These are phyloP conservation scores for Rhodotorula sp. DNA, from an alignment of 1,284 basidiomycete species.

Conservation along the genomic window DNA sequence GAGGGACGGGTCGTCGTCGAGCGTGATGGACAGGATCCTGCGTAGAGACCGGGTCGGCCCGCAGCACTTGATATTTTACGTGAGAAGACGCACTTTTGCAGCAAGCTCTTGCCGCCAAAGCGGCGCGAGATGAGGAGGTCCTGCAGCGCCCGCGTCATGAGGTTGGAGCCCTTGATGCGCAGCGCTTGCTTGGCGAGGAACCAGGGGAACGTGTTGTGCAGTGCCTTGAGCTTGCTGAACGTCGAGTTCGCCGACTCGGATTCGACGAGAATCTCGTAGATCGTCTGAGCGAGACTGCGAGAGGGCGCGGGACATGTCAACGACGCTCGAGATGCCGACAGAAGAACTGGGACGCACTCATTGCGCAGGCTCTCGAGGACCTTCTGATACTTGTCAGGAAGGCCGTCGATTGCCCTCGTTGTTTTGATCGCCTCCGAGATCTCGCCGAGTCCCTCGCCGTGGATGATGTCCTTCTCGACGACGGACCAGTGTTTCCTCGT, in stretches of 20 bases:
- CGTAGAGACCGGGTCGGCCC: not conserved
- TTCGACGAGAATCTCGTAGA: slow-evolving; percentile 37
- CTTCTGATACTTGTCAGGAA: slow-evolving; percentile 41
- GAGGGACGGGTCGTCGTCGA: slow-evolving; percentile 37
- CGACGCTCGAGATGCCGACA: too few relatives aligned
- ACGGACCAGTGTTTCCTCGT: slow-evolving; percentile 30
- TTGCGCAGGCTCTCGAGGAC: slow-evolving; percentile 34
- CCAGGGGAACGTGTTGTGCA: slow-evolving; percentile 42
- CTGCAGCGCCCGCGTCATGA: slow-evolving; percentile 40
- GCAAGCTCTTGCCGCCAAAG: slow-evolving; percentile 40
- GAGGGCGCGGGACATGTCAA: not conserved
- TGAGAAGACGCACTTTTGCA: slow-evolving; percentile 38
- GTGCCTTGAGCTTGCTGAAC: slow-evolving; percentile 39
- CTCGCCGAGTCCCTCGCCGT: slow-evolving; percentile 39
- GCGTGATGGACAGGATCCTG: slow-evolving; percentile 37
- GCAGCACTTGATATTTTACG: too few relatives aligned
- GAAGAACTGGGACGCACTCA: not conserved
- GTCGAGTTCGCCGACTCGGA: slow-evolving; percentile 33
- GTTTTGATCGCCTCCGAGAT: slow-evolving; percentile 37
- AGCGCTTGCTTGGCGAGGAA: slow-evolving; percentile 41
- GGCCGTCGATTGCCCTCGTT: slow-evolving; percentile 26
- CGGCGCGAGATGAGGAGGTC: slow-evolving; percentile 41
- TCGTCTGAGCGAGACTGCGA: slow-evolving; percentile 33
- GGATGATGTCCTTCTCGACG: slow-evolving; percentile 39
- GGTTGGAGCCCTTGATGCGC: slow-evolving; percentile 36